A percentile compares a stretch with the other conserved stretches of the same genome.
These are phyloP conservation scores for Harringtonia lauricola DNA, from an alignment of 2,329 filamentous ascomycete species.

Conservation along the genomic window DNA sequence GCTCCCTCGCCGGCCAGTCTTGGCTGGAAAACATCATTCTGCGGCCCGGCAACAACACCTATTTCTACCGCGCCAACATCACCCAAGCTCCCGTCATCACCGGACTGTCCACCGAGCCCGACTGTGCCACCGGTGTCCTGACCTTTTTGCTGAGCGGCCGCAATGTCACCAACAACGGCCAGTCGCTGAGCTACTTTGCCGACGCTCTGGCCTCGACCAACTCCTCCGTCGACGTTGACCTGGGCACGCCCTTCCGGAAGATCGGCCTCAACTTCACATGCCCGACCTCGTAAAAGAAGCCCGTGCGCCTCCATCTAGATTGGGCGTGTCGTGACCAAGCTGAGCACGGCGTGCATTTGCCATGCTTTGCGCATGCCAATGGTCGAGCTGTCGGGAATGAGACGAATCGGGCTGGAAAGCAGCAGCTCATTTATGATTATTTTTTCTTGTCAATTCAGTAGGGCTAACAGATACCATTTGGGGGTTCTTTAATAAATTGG, in stretches of 20 bases:
- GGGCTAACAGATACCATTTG: too few relatives aligned
- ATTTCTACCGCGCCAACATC: slow-evolving; percentile 42
- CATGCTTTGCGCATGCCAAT: too few relatives aligned
- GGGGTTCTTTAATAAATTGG: too few relatives aligned
- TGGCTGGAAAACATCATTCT: slow-evolving; percentile 48
- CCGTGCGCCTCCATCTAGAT: background rate
- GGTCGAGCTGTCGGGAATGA: too few relatives aligned
- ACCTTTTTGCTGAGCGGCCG: slow-evolving; percentile 44
- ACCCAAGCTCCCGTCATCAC: slow-evolving; percentile 36
- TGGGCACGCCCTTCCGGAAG: slow-evolving; percentile 30
- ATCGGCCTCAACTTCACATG: slow-evolving; percentile 18
- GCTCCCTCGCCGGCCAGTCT: slow-evolving; percentile 39
- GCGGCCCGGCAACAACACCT: slow-evolving; percentile 45
- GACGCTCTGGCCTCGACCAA: slow-evolving; percentile 40
- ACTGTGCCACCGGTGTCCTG: slow-evolving; percentile 43
- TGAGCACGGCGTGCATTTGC: too few relatives aligned
- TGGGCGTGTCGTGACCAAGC: too few relatives aligned
- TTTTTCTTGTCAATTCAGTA: too few relatives aligned
- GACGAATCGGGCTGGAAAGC: too few relatives aligned
- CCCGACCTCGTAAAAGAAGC: too few relatives aligned
- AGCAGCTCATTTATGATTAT: too few relatives aligned
- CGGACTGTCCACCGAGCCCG: slow-evolving; percentile 27
- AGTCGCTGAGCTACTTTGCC: slow-evolving; percentile 44
- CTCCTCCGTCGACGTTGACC: slow-evolving; percentile 40
- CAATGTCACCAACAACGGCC: slow-evolving; percentile 36